phyloP scores from a whole-genome alignment of 257 asterid species.

The Oldenlandia corymbosa region DNA sequence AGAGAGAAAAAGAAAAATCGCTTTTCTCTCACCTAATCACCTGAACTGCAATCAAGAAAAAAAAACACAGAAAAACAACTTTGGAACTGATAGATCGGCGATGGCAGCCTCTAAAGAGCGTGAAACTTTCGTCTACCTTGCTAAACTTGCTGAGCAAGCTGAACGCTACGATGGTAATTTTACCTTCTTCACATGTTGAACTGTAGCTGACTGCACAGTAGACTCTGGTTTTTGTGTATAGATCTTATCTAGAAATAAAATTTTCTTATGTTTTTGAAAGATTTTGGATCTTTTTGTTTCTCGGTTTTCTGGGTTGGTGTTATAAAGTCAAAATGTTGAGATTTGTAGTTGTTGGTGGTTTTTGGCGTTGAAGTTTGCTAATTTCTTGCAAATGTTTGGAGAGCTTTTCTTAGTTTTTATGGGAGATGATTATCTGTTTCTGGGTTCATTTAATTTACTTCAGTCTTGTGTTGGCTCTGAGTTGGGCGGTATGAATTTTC shows the following conservation, averaged over 20 bases:
- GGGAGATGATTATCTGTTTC: not conserved
- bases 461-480: not conserved
- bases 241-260: conserved; percentile 4
- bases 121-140: conserved; percentile 30
- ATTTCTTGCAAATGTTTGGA: not conserved
- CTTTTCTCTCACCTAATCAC: conserved; percentile 12
- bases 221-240: not conserved
- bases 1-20: not conserved
- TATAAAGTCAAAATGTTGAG: not conserved
- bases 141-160: conserved; percentile 40
- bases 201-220: conserved; percentile 7
- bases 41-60: conserved; percentile 4
- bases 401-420: not conserved
- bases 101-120: conserved; percentile 34
- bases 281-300: not conserved
- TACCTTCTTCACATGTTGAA: conserved; percentile 3
- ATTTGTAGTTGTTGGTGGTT: not conserved
- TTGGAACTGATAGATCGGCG: conserved; percentile 21
- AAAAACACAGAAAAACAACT: not conserved
- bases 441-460: not conserved
- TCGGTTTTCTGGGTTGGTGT: not conserved
- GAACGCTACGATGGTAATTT: conserved; percentile 37
- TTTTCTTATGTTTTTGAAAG: conserved; percentile 2
- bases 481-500: not conserved
- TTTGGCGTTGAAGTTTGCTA: not conserved